A percentile compares a stretch with the other conserved stretches of the same genome.
Conservation (phyloP, 23 red algal species). For the Pyropia haitanensis region DNA sequence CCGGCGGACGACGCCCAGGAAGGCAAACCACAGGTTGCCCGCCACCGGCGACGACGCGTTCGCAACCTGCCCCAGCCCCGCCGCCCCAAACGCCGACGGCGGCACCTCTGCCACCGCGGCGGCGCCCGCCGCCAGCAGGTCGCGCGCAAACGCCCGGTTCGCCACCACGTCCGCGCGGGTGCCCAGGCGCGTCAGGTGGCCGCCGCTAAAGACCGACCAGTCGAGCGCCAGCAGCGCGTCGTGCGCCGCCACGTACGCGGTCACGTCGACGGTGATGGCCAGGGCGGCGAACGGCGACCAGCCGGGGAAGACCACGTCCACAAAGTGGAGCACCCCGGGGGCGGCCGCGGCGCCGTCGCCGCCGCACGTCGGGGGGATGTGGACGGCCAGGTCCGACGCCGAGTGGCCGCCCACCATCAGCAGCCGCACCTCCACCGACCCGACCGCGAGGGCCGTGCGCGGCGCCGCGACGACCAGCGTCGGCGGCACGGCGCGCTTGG, state of each 20-base stretch:
- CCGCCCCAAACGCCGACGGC: slow-evolving; percentile 2
- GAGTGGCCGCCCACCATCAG: slow-evolving; percentile 20
- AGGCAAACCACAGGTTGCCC: slow-evolving; percentile 26
- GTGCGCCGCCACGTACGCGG: neutral
- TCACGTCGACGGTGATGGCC: slow-evolving; percentile 7
- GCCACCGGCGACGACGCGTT: neutral
- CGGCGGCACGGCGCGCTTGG: slow-evolving; percentile 6
- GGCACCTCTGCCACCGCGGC: neutral
- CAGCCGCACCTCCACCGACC: slow-evolving; percentile 3
- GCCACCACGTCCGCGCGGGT: slow-evolving; percentile 2
- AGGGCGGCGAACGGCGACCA: slow-evolving; percentile 11
- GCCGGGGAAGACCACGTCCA: slow-evolving; percentile 19
- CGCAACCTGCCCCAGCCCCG: slow-evolving; percentile 3
- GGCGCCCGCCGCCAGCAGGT: slow-evolving; percentile 2
- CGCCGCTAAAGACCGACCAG: slow-evolving; percentile 2
- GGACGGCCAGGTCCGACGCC: slow-evolving; percentile 8
- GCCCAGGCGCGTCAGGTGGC: slow-evolving; percentile 9
- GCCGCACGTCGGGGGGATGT: slow-evolving; percentile 6
- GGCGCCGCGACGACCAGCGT: slow-evolving; percentile 5
- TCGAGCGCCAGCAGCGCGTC: slow-evolving; percentile 13
- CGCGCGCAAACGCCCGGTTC: neutral
- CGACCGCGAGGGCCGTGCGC: neutral
- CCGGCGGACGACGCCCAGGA: slow-evolving; percentile 7
- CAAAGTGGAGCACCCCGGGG: slow-evolving; percentile 1
- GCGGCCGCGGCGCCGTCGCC: neutral